phyloP scores from a whole-genome alignment of 345 rosid genomes.

The Eucalyptus viminalis region DNA sequence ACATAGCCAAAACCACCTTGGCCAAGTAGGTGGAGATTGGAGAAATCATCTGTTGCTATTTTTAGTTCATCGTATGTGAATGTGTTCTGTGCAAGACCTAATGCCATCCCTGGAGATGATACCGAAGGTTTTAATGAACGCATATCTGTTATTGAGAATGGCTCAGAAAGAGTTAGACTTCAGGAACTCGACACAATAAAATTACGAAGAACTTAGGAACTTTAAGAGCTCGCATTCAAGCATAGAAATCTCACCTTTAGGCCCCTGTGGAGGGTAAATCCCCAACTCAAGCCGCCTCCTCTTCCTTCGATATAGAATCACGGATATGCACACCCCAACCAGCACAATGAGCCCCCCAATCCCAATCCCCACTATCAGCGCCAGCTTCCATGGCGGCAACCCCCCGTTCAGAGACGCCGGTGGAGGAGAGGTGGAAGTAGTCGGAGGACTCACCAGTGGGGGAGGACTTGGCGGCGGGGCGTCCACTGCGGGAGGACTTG shows the following conservation, averaged over 20 bases:
- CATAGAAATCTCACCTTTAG: not conserved
- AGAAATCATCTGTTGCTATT: constrained; percentile 40
- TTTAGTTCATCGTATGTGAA: constrained; percentile 42
- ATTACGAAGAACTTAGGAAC: not conserved
- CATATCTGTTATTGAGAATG: not conserved
- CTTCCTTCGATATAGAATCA: constrained; percentile 1
- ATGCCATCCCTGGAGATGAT: constrained; percentile 15
- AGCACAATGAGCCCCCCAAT: constrained; percentile 7
- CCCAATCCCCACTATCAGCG: constrained; percentile 9
- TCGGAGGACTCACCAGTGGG: no score
- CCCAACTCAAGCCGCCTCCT: not conserved
- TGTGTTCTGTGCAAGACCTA: constrained; percentile 29
- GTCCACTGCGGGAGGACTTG: no score
- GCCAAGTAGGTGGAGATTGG: constrained; percentile 34
- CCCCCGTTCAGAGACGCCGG: no score
- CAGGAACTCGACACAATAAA: not conserved
- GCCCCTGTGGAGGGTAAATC: not conserved
- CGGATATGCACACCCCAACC: not conserved
- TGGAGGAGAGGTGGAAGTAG: no score
- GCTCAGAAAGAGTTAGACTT: not conserved
- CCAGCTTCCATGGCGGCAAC: no score
- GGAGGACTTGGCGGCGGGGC: no score
- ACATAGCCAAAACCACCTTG: constrained; percentile 79
- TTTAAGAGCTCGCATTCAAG: not conserved
- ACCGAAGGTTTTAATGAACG: constrained; percentile 3